Conservation (phyloP, 176 grass and related monocot genomes). For the Carex myosuroides region DNA sequence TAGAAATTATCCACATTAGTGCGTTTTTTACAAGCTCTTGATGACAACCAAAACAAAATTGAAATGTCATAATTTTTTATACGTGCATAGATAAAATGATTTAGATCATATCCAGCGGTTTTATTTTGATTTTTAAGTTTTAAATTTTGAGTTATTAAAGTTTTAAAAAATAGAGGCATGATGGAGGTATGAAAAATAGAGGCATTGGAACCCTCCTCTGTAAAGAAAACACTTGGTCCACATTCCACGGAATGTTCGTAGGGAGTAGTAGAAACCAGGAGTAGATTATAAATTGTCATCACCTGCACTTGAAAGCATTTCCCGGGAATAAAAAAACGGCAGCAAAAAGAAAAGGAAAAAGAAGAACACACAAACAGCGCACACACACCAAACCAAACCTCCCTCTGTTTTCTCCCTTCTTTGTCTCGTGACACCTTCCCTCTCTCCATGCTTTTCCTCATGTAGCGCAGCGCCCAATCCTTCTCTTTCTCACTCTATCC, state of each 20-base stretch:
- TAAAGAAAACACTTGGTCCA: background rate
- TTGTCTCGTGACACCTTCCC: conserved; percentile 15
- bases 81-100: too few species aligned
- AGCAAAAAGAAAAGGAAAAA: conserved; percentile 1
- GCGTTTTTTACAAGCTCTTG: too few species aligned
- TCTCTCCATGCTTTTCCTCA: conserved; percentile 7
- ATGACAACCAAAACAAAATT: too few species aligned
- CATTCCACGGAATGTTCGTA: background rate
- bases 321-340: conserved; percentile 17
- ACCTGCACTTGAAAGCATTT: background rate
- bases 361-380: background rate
- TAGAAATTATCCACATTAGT: too few species aligned
- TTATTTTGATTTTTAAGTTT: too few species aligned
- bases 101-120: too few species aligned
- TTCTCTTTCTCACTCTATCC: background rate
- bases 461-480: conserved; percentile 5
- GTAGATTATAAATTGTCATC: background rate
- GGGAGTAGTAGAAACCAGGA: background rate
- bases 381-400: background rate
- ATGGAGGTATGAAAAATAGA: too few species aligned
- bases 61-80: too few species aligned
- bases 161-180: too few species aligned
- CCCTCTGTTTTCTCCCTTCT: conserved; percentile 19
- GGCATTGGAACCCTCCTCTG: too few species aligned
- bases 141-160: too few species aligned